These are phyloP conservation scores for Penicillium roqueforti DNA, from an alignment of 495 filamentous ascomycete genomes.

Conservation along the genomic window DNA sequence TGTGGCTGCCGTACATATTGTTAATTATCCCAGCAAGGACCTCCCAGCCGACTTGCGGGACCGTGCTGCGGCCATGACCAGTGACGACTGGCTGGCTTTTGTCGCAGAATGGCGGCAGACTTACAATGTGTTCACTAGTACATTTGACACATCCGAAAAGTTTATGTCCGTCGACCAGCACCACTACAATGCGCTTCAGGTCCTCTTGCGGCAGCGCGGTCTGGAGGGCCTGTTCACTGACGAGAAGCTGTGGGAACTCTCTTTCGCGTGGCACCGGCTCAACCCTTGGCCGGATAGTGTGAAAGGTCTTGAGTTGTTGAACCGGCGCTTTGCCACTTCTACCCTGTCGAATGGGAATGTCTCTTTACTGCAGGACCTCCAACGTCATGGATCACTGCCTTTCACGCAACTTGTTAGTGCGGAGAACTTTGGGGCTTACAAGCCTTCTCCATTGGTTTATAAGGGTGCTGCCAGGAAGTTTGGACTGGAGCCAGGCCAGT, in stretches of 20 bases:
- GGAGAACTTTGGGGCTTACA: slow-evolving; percentile 73
- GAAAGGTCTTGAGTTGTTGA: slow-evolving; percentile 52
- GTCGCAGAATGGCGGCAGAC: slow-evolving; percentile 64
- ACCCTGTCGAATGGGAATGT: slow-evolving; percentile 75
- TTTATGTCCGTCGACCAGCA: slow-evolving; percentile 66
- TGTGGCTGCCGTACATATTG: slow-evolving; percentile 31
- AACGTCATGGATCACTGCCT: slow-evolving; percentile 50
- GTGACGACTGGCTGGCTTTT: slow-evolving; percentile 56
- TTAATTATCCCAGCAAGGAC: slow-evolving; percentile 41
- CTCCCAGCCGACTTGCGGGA: slow-evolving; percentile 44
- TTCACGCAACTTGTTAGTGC: slow-evolving; percentile 60
- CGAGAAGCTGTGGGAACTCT: slow-evolving; percentile 53
- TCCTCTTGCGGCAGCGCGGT: slow-evolving; percentile 50
- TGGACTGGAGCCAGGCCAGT: slow-evolving; percentile 54
- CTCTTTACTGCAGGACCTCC: slow-evolving; percentile 60
- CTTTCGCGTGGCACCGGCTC: slow-evolving; percentile 65
- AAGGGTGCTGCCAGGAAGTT: slow-evolving; percentile 58
- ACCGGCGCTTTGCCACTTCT: slow-evolving; percentile 50
- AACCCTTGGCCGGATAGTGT: slow-evolving; percentile 64
- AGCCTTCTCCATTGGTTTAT: slow-evolving; percentile 66
- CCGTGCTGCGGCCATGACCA: slow-evolving; percentile 47
- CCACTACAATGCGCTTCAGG: slow-evolving; percentile 56
- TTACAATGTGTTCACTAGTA: slow-evolving; percentile 58
- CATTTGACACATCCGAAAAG: slow-evolving; percentile 36
- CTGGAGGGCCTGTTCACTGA: slow-evolving; percentile 57